A percentile compares a stretch with the other conserved stretches of the same genome.
phyloP scores from a whole-genome alignment of 352 stramenopile genomes.

The Phytopythium cucurbitacearum region DNA sequence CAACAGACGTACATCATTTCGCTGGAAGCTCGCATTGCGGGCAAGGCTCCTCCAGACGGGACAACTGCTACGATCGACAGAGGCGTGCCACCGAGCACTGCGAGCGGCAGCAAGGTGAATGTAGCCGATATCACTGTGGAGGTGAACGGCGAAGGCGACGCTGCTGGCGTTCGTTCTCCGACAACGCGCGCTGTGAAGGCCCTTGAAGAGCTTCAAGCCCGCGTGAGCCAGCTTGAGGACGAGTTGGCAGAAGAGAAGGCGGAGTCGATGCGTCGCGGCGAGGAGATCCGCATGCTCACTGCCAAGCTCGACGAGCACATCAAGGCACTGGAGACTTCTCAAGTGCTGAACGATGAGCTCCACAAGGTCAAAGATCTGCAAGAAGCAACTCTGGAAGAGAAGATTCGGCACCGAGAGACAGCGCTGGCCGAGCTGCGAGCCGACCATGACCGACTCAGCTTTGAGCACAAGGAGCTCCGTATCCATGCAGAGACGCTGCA shows the following conservation, averaged over 20 bases:
- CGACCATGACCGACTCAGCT: constrained; percentile 75
- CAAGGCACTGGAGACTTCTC: constrained; percentile 50
- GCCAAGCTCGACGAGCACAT: constrained; percentile 62
- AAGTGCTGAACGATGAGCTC: constrained; percentile 57
- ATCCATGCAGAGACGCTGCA: constrained; percentile 79
- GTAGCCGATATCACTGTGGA: constrained; percentile 24
- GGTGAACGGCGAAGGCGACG: constrained; percentile 5
- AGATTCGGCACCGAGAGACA: constrained; percentile 57
- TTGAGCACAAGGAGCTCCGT: constrained; percentile 77
- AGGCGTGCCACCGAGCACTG: not conserved
- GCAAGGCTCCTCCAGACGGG: constrained; percentile 10
- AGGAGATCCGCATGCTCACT: constrained; percentile 70
- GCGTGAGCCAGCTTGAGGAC: constrained; percentile 65
- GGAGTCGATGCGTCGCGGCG: constrained; percentile 64
- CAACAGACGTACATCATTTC: constrained; percentile 84
- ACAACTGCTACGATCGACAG: not conserved
- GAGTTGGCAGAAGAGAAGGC: constrained; percentile 77
- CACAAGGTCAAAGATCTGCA: constrained; percentile 66
- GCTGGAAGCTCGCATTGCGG: constrained; percentile 56
- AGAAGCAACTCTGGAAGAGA: constrained; percentile 59
- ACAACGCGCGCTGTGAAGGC: constrained; percentile 51
- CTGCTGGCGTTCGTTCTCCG: constrained; percentile 19
- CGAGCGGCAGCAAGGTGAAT: constrained; percentile 8
- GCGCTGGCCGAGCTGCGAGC: constrained; percentile 47
- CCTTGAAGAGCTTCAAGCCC: constrained; percentile 69